phyloP scores from a whole-genome alignment of 331 rosid species.

The Arachis monticola region DNA sequence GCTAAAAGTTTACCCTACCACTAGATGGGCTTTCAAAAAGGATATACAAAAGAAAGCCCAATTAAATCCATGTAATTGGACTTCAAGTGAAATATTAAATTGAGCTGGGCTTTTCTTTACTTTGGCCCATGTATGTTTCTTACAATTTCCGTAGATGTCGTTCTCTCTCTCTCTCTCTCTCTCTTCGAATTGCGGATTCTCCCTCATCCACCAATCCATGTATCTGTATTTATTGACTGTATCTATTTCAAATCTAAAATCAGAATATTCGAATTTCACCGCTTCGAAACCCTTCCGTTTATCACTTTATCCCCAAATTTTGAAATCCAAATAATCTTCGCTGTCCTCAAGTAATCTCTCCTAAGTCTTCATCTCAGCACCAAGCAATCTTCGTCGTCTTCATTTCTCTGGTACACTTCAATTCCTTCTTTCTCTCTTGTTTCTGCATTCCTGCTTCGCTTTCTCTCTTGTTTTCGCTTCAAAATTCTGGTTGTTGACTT shows the following conservation, averaged over 20 bases:
- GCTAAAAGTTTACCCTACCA: too few species aligned
- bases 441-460: background rate
- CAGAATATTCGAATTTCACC: conserved; percentile 52
- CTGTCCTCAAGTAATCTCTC: background rate
- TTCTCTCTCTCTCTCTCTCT: background rate
- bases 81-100: background rate
- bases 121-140: background rate
- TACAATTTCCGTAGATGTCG: background rate
- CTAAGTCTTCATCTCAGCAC: background rate
- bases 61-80: background rate
- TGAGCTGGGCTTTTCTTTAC: background rate
- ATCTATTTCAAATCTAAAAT: background rate
- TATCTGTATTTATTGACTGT: background rate
- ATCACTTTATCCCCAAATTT: conserved; percentile 9
- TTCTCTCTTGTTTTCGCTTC: conserved; percentile 23
- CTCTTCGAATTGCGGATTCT: too few species aligned
- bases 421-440: background rate
- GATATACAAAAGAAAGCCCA: background rate
- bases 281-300: conserved; percentile 29
- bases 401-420: conserved; percentile 34
- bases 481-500: background rate
- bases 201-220: conserved; percentile 27
- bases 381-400: background rate
- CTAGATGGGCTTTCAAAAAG: too few species aligned
- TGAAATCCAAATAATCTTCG: conserved; percentile 28